Evolutionary conservation across 73 alveolate species (phyloP), one percentile per base, ranked within the genome.

Genomic region (Effrenium voratum): DNA sequence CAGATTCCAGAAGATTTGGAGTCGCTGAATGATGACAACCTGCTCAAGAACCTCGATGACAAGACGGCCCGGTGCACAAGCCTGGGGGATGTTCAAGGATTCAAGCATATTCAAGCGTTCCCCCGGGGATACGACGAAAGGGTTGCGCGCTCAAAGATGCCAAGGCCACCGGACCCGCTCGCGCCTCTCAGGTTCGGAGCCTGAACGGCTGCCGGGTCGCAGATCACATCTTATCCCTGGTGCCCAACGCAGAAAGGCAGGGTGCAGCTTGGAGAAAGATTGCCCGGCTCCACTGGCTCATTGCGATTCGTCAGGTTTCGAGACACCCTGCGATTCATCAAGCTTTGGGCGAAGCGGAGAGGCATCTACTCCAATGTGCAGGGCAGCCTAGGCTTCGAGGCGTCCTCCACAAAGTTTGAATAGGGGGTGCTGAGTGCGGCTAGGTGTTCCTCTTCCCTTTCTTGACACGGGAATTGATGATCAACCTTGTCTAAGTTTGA

Each of bases 281-380:
- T 99, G 94, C 68, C 72, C 72, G 16, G 1, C 72, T 57, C 28
- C n/a, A 57, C 16, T 22, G 22, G 28, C 72, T 22, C 16, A 57
- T 2, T 38, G 32, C 12, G 30, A 46, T 36, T n/a, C 26, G 24
- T 44, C 85, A 90, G 97, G 97, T 90, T 90, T 44, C 99, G 99
- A 88, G 94, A 99, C 90, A 99, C 99, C 28, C 98, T 99, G 90
- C 99, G 99, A 72, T 99, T 99, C 50, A 99, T 99, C 34, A 99
- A 99, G 99, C 99, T 99, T 49, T 99, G 99, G 99, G 99, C 99
- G 52, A 99, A 99, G 99, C 99, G 99, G 95, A 94, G 99, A 91
- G 99, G 99, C 57, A 96, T 99, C 30, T 99, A 99, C 93, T 99
- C 99, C 47, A 99, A 99, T 94, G 99, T 99, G 63, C 84, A 99